Percentiles rank a stretch among this genome's conserved stretches.
phyloP scores from a whole-genome alignment of 2,329 filamentous ascomycete genomes.

The Monilinia laxa region DNA sequence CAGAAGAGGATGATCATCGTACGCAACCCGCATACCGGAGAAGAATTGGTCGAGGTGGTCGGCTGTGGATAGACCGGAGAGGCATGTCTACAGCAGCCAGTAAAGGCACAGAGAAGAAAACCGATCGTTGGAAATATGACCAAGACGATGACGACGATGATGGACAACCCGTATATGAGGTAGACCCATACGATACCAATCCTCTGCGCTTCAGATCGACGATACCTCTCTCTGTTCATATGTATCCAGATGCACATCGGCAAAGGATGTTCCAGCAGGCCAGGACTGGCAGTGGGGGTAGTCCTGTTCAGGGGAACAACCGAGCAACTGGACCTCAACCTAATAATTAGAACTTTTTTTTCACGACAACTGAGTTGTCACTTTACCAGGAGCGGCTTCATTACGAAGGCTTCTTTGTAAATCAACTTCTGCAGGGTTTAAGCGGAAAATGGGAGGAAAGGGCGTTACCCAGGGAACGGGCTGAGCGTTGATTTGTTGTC shows the following conservation, averaged over 20 bases:
- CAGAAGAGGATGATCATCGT: conserved; percentile 37
- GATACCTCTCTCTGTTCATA: conserved; percentile 38
- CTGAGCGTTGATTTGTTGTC: conserved; percentile 33
- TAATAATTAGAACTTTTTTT: conserved; percentile 28
- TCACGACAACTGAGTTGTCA: conserved; percentile 26
- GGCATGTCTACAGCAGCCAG: conserved; percentile 57
- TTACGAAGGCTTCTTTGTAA: conserved; percentile 30
- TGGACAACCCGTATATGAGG: conserved; percentile 69
- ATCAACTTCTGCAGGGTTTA: conserved; percentile 33
- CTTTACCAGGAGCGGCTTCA: conserved; percentile 20
- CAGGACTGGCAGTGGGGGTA: conserved; percentile 24
- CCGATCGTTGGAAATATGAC: conserved; percentile 83
- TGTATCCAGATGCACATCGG: conserved; percentile 33
- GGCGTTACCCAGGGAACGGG: conserved; percentile 39
- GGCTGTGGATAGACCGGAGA: conserved; percentile 84
- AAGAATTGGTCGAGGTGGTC: conserved; percentile 79
- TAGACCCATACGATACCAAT: conserved; percentile 67
- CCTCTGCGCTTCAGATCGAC: conserved; percentile 60
- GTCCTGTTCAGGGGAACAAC: conserved; percentile 28
- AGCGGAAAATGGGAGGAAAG: conserved; percentile 29
- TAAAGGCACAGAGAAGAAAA: conserved; percentile 48
- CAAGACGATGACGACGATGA: conserved; percentile 83
- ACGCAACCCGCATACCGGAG: conserved; percentile 69
- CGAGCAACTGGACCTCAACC: conserved; percentile 30
- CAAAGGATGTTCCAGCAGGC: conserved; percentile 29